Evolutionary conservation across 495 filamentous ascomycete species (phyloP).

Genomic region (Cercophora samala): DNA sequence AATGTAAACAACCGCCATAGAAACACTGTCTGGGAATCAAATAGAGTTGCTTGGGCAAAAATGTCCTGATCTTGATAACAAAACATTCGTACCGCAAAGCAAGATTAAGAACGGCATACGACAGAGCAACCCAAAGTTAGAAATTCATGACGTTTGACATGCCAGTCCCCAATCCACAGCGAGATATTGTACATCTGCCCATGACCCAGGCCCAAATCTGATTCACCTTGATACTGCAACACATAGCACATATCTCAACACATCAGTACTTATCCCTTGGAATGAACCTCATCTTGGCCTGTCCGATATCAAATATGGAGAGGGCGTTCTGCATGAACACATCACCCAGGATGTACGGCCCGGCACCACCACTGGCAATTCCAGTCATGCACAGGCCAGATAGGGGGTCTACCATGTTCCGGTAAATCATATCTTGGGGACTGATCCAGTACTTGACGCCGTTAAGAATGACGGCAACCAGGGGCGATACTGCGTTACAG

Average conservation of each 20-base stretch:
- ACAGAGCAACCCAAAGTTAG: too few relatives aligned
- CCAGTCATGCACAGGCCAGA: conserved; percentile 48
- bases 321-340: conserved; percentile 64
- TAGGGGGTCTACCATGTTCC: conserved; percentile 36
- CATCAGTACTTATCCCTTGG: conserved; percentile 30
- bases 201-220: too few relatives aligned
- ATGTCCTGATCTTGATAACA: too few relatives aligned
- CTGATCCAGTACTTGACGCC: conserved; percentile 52
- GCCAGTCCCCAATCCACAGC: too few relatives aligned
- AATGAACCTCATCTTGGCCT: conserved; percentile 51
- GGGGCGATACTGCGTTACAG: conserved; percentile 55
- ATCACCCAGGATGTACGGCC: conserved; percentile 57
- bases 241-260: not conserved
- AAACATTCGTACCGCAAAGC: too few relatives aligned
- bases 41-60: too few relatives aligned
- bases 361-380: conserved; percentile 41
- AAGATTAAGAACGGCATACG: too few relatives aligned
- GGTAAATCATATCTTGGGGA: conserved; percentile 52
- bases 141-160: too few relatives aligned
- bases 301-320: conserved; percentile 59
- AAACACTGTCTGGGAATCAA: too few relatives aligned
- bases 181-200: too few relatives aligned
- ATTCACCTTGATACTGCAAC: too few relatives aligned
- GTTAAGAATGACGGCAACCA: conserved; percentile 50
- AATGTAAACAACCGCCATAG: too few relatives aligned